These are phyloP conservation scores for Kewa caespitosa DNA, from an alignment of 179 eudicot species.

Conservation along the genomic window DNA sequence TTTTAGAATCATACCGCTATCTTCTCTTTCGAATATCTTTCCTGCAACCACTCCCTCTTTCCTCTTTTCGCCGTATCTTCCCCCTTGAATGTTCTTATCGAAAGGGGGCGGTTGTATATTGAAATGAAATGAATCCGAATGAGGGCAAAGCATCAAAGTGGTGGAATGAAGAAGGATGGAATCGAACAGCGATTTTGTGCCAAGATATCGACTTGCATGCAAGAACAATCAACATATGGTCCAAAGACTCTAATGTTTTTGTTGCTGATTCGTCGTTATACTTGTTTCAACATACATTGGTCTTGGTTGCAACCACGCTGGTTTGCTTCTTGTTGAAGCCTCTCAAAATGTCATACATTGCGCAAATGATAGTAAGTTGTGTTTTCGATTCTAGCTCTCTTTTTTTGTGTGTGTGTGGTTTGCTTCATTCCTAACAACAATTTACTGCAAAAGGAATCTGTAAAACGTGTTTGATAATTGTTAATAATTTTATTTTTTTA, in stretches of 20 bases:
- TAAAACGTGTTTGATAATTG: too few species aligned
- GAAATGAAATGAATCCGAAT: not conserved
- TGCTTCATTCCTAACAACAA: too few species aligned
- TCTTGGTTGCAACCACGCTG: not conserved
- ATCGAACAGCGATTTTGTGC: not conserved
- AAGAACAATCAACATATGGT: not conserved
- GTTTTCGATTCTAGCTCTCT: not conserved
- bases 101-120: too few species aligned
- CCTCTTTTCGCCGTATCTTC: too few species aligned
- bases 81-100: not conserved
- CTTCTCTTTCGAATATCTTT: too few species aligned
- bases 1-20: too few species aligned
- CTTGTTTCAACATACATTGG: conserved; percentile 10
- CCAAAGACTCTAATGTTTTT: not conserved
- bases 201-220: not conserved
- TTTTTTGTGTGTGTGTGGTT: not conserved
- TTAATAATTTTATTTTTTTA: too few species aligned
- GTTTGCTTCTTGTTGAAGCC: conserved; percentile 25
- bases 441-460: too few species aligned
- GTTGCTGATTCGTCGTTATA: not conserved
- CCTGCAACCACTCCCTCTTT: too few species aligned
- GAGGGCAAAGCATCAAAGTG: not conserved
- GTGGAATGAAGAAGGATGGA: conserved; percentile 17
- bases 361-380: conserved; percentile 27
- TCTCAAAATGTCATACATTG: conserved; percentile 25